Evolutionary conservation across 202 grass and related monocot species (phyloP).

Genomic region (Schoenoplectus triqueter): DNA sequence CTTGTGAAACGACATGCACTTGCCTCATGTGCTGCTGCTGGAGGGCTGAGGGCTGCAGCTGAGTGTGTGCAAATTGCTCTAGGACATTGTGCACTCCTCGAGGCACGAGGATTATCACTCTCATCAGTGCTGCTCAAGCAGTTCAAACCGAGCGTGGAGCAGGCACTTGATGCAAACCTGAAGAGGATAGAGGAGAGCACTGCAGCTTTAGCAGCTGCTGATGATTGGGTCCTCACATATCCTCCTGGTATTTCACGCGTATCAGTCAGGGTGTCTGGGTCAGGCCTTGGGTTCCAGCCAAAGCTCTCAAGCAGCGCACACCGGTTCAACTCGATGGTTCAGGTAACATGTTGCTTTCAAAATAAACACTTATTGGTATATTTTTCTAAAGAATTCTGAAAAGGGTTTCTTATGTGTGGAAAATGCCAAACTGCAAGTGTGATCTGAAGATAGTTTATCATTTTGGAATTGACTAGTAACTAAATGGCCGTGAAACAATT

Average conservation of each 20-base stretch:
- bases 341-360: constrained; percentile 53
- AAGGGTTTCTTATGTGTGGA: background rate
- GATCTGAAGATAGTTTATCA: background rate
- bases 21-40: constrained; percentile 91
- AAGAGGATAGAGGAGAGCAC: constrained; percentile 95
- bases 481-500: background rate
- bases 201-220: constrained; percentile 78
- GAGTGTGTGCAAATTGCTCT: constrained; percentile 96
- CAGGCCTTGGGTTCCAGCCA: constrained; percentile 63
- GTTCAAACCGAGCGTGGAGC: constrained; percentile 88
- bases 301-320: constrained; percentile 92
- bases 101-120: constrained; percentile 78
- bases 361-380: constrained; percentile 29
- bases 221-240: constrained; percentile 81
- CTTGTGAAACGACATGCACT: constrained; percentile 87
- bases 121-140: constrained; percentile 79
- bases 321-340: constrained; percentile 88
- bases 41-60: constrained; percentile 85
- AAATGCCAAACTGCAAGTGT: background rate
- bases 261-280: constrained; percentile 56
- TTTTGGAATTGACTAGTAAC: background rate
- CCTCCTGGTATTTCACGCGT: constrained; percentile 56
- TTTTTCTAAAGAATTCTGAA: background rate
- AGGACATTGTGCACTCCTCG: constrained; percentile 84
- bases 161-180: constrained; percentile 88